Conservation (phyloP, 1,284 basidiomycete species). For the Blastosporella zonata region DNA sequence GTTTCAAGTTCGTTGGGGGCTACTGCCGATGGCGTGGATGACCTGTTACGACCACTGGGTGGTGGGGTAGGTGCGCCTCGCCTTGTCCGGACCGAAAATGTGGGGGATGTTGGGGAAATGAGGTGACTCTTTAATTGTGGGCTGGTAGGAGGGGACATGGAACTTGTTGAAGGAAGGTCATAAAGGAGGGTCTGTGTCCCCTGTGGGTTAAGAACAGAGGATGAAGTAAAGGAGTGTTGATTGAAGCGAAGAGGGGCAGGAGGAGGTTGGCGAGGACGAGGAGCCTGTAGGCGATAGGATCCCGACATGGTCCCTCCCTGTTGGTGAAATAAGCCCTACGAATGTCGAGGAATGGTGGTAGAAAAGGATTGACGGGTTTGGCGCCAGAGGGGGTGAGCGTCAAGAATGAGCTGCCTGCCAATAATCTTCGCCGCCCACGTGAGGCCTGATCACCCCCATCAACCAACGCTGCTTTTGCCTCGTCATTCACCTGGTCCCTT, state of each 20-base stretch:
- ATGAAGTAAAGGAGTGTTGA: constrained; percentile 44
- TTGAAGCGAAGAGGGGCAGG: constrained; percentile 57
- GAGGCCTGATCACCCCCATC: constrained; percentile 8
- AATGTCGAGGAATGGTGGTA: neutral
- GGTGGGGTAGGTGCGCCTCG: constrained; percentile 54
- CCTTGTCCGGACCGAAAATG: constrained; percentile 49
- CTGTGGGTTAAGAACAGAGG: constrained; percentile 38
- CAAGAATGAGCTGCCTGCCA: constrained; percentile 13
- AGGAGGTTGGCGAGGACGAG: constrained; percentile 58
- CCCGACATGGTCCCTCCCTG: constrained; percentile 43
- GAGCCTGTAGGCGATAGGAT: constrained; percentile 60
- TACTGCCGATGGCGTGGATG: constrained; percentile 59
- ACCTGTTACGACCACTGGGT: constrained; percentile 53
- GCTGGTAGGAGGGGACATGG: constrained; percentile 49
- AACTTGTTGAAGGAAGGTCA: constrained; percentile 63
- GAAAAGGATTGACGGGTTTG: constrained; percentile 1
- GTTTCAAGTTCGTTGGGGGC: constrained; percentile 62
- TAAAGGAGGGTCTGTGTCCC: constrained; percentile 65
- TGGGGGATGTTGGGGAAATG: constrained; percentile 56
- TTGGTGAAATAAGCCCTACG: constrained; percentile 9
- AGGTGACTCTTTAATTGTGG: constrained; percentile 37
- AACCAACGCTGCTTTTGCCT: neutral
- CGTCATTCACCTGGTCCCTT: no score
- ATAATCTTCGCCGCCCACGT: constrained; percentile 11
- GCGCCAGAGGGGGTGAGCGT: constrained; percentile 11